Evolutionary conservation across 2,329 filamentous ascomycete species (phyloP).

Genomic region (Sarocladium brachiariae): DNA sequence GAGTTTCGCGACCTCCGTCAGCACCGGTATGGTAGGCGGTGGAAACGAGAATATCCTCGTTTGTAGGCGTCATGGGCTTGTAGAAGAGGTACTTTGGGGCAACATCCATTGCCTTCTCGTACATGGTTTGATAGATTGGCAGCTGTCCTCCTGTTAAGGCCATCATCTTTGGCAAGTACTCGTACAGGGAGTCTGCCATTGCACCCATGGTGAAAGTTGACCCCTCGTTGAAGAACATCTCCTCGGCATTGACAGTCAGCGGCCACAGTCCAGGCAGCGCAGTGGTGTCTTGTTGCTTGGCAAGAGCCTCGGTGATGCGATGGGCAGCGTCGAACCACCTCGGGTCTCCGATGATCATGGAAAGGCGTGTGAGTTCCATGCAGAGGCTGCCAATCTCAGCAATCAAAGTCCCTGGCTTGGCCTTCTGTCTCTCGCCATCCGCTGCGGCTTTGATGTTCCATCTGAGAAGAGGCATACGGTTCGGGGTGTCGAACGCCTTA

Average conservation of each 20-base stretch:
- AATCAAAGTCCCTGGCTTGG: slow-evolving; percentile 41
- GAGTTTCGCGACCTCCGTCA: slow-evolving; percentile 17
- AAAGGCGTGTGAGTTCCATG: slow-evolving; percentile 68
- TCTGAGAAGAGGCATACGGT: slow-evolving; percentile 40
- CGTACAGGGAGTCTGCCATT: slow-evolving; percentile 51
- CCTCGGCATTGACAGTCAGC: slow-evolving; percentile 48
- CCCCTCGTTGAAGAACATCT: slow-evolving; percentile 42
- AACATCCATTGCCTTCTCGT: slow-evolving; percentile 55
- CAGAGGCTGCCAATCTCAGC: slow-evolving; percentile 57
- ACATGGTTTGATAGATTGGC: slow-evolving; percentile 57
- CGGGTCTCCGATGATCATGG: slow-evolving; percentile 62
- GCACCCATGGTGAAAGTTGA: slow-evolving; percentile 46
- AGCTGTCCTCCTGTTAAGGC: slow-evolving; percentile 59
- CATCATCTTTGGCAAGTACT: slow-evolving; percentile 57
- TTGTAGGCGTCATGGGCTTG: slow-evolving; percentile 50
- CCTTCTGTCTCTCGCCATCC: slow-evolving; percentile 36
- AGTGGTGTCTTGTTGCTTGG: slow-evolving; percentile 60
- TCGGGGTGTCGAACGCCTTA: slow-evolving; percentile 47
- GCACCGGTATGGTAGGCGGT: slow-evolving; percentile 26
- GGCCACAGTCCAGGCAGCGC: slow-evolving; percentile 76
- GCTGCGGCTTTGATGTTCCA: slow-evolving; percentile 37
- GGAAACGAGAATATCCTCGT: slow-evolving; percentile 55
- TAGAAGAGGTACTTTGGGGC: slow-evolving; percentile 60
- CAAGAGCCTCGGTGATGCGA: slow-evolving; percentile 64
- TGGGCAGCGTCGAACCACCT: slow-evolving; percentile 75